Evolutionary conservation across 1,139 yeast species (phyloP), one percentile per base, ranked within the genome.

Genomic region (Zygosaccharomyces pseudobailii): DNA sequence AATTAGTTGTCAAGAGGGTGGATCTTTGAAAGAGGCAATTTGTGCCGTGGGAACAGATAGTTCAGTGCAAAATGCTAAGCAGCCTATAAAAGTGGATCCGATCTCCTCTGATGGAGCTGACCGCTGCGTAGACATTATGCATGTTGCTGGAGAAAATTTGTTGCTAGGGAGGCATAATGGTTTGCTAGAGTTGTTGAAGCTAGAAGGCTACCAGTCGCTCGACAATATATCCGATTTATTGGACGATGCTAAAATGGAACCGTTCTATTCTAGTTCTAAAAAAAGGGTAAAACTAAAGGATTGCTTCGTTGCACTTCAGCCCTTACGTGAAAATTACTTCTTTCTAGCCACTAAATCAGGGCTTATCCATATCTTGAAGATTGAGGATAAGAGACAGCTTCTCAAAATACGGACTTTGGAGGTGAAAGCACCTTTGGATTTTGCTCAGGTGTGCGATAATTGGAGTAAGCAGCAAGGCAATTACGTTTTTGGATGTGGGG

Each of bases 11-110:
- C 55, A 50, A 27, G 67, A 63, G 40, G 56, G 55, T 40, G 67
- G 68, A 6, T 58, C 65, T 8, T 30, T 65, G 35, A 63, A 62
- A 61, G 86, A 82, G 59, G 70, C 83, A 9, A 59, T 71, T 5
- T 83, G 84, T 55, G 61, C 68, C 32, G 70, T 73, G 48, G 88
- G 88, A 0, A 81, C 87, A 0, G 88, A 85, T 57, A 84, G 90
- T 5, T 82, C 90, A 4, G 72, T 73, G 45, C 78, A 79, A 58
- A 76, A 74, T 43, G 82, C 78, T 0, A 60, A 65, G n/a, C 82
- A 79, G 53, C 84, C 86, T 2, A 71, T 69, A 41, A 67, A 75
- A 32, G 65, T 78, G 21, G 71, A 63, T 42, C 68, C 72, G 37
- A 71, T 70, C 46, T 69, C 74, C 42, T 58, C 63, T 6, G 71